Evolutionary conservation across 2,329 filamentous ascomycete species (phyloP).

Genomic region (Penicillium verrucosum): DNA sequence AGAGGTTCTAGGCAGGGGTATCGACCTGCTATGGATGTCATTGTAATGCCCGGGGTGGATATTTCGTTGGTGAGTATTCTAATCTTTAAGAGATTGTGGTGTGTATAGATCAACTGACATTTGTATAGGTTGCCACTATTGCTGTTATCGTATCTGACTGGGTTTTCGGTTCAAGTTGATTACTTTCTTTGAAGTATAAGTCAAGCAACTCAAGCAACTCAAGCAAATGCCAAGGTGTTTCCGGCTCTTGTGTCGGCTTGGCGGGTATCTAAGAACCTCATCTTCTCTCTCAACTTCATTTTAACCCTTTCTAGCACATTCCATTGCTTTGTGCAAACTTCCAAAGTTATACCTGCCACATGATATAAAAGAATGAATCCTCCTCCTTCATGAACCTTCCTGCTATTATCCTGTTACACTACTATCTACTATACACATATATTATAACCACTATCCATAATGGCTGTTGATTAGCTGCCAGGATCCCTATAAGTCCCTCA

Average conservation of each 20-base stretch:
- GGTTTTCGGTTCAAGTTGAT: conserved; percentile 17
- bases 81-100: not conserved
- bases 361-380: not conserved
- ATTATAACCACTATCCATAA: too few relatives aligned
- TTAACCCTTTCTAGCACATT: not conserved
- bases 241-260: not conserved
- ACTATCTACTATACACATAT: too few relatives aligned
- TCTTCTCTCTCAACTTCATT: not conserved
- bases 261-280: not conserved
- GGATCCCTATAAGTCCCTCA: too few relatives aligned
- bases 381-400: not conserved
- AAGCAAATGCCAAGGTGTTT: conserved; percentile 6
- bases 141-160: conserved; percentile 22
- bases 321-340: not conserved
- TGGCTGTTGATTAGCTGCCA: too few relatives aligned
- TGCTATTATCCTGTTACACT: too few relatives aligned
- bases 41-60: conserved; percentile 25
- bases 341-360: not conserved
- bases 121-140: conserved; percentile 16
- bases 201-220: not conserved
- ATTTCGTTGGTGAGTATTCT: conserved; percentile 20
- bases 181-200: not conserved
- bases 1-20: conserved; percentile 9
- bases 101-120: not conserved
- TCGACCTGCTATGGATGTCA: conserved; percentile 26